These are phyloP conservation scores for Heterotrichella gracilis DNA, from an alignment of 352 stramenopile genomes.

Conservation along the genomic window DNA sequence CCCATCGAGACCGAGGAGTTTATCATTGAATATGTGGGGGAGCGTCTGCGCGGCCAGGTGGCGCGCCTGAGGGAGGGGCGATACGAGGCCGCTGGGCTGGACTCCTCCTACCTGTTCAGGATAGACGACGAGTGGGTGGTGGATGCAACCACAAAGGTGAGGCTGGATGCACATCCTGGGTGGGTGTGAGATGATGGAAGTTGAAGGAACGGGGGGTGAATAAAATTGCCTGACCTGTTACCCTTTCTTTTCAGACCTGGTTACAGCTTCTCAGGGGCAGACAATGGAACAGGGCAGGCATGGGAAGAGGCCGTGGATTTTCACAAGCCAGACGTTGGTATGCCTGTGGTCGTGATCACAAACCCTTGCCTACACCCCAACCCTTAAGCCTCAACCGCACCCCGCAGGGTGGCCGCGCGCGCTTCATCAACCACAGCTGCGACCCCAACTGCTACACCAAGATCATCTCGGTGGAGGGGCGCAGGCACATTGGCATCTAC, in stretches of 20 bases:
- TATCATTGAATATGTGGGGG: constrained; percentile 21
- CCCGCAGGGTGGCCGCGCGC: constrained; percentile 45
- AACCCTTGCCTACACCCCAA: too few relatives aligned
- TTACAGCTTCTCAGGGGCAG: too few relatives aligned
- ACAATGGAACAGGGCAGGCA: too few relatives aligned
- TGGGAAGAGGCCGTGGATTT: background rate
- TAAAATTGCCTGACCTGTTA: background rate
- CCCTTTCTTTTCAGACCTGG: too few relatives aligned
- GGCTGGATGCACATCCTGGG: background rate
- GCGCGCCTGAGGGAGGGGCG: constrained; percentile 14
- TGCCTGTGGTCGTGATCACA: too few relatives aligned
- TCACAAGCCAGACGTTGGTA: constrained; percentile 9
- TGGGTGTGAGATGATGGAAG: background rate
- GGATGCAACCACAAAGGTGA: constrained; percentile 13
- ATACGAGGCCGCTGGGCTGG: constrained; percentile 12
- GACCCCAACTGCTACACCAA: constrained; percentile 61
- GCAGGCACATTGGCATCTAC: constrained; percentile 72
- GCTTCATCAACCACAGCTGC: constrained; percentile 77
- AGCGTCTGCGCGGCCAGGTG: constrained; percentile 18
- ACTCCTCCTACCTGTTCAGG: constrained; percentile 17
- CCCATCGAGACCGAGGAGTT: constrained; percentile 16
- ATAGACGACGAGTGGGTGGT: constrained; percentile 14
- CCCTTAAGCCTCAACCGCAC: constrained; percentile 46
- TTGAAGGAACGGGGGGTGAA: background rate
- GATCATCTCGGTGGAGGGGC: constrained; percentile 56